Evolutionary conservation across 75 land plant species (phyloP).

Genomic region (Larix kaempferi): DNA sequence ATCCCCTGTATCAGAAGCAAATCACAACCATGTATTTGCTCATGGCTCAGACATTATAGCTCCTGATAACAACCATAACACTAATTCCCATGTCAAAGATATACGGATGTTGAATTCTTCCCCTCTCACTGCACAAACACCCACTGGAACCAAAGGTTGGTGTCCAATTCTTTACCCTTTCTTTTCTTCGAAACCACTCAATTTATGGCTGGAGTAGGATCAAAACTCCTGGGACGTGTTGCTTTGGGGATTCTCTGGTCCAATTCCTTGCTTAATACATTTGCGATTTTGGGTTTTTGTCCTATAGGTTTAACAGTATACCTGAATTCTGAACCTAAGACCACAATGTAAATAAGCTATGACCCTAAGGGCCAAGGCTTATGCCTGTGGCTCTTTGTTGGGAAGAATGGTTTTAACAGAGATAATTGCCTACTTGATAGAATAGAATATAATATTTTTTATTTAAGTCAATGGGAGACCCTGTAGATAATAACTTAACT

Average conservation of each 20-base stretch:
- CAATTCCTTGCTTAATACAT: no score
- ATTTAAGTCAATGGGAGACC: no score
- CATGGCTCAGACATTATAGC: constrained; percentile 1
- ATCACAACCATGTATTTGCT: constrained; percentile 8
- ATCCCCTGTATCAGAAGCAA: constrained; percentile 92
- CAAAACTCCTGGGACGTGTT: no score
- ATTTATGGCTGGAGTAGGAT: not conserved
- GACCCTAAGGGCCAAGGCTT: no score
- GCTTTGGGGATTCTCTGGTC: no score
- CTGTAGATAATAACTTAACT: not conserved
- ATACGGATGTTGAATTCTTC: not conserved
- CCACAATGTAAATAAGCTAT: not conserved
- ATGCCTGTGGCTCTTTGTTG: not conserved
- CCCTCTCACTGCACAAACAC: not conserved
- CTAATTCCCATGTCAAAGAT: constrained; percentile 7
- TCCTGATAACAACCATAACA: constrained; percentile 4
- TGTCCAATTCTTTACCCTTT: not conserved
- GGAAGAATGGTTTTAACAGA: not conserved
- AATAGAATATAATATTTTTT: no score
- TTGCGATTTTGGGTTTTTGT: no score
- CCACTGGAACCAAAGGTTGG: constrained; percentile 6
- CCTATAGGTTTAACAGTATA: not conserved
- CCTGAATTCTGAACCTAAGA: not conserved
- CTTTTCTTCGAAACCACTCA: not conserved
- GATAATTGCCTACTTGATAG: no score